These are phyloP conservation scores for Flueggea neowawraea DNA, from an alignment of 441 rosid genomes.

Conservation along the genomic window DNA sequence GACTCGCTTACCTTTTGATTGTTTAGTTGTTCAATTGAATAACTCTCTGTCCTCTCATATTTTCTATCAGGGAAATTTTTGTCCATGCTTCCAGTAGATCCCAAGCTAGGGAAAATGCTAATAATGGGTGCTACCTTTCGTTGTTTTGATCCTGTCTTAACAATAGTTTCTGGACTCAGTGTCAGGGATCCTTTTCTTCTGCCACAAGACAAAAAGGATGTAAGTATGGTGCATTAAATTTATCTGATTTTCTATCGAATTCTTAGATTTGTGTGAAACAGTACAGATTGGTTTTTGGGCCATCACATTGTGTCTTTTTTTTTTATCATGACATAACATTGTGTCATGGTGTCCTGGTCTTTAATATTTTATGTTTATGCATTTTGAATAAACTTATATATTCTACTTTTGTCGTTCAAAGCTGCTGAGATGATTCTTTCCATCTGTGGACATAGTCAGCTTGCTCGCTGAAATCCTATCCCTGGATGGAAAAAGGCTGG, in stretches of 20 bases:
- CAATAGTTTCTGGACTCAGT: constrained; percentile 97
- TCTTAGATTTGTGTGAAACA: background rate
- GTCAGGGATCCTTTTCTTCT: constrained; percentile 98
- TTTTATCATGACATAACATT: background rate
- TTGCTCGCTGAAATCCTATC: no score
- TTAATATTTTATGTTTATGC: background rate
- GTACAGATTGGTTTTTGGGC: constrained; percentile 8
- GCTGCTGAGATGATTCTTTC: background rate
- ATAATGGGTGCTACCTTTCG: constrained; percentile 94
- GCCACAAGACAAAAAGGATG: constrained; percentile 98
- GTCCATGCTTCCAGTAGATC: constrained; percentile 97
- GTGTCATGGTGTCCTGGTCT: no score
- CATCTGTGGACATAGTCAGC: background rate
- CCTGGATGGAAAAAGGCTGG: no score
- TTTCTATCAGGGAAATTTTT: constrained; percentile 64
- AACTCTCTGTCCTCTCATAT: constrained; percentile 2
- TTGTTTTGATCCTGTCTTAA: constrained; percentile 94
- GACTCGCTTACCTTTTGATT: constrained; percentile 3
- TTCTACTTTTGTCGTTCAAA: background rate
- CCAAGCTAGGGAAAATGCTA: constrained; percentile 99
- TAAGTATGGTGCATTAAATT: constrained; percentile 32
- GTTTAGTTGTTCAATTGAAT: background rate
- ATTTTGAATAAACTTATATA: background rate
- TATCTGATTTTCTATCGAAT: background rate
- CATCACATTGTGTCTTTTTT: background rate